Evolutionary conservation across 2,329 filamentous ascomycete species (phyloP).

Genomic region (Alternaria tenuissima): DNA sequence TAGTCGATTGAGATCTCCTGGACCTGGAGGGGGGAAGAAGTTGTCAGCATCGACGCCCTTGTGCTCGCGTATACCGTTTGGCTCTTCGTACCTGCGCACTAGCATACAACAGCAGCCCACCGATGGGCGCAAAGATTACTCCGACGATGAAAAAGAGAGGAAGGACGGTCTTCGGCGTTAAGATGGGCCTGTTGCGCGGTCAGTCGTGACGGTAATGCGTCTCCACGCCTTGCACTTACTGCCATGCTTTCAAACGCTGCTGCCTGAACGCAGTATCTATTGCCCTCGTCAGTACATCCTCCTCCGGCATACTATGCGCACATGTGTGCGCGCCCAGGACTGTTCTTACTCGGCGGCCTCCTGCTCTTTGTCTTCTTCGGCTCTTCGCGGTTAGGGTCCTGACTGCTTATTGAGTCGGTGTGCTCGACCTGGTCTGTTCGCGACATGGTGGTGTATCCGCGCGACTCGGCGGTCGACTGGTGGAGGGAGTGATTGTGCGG

Average conservation of each 20-base stretch:
- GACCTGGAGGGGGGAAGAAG: slow-evolving; percentile 63
- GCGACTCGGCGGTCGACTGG: slow-evolving; percentile 38
- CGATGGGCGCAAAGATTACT: slow-evolving; percentile 92
- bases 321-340: neutral
- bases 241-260: slow-evolving; percentile 97
- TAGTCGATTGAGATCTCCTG: slow-evolving; percentile 94
- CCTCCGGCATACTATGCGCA: neutral
- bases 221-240: slow-evolving; percentile 66
- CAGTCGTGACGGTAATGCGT: slow-evolving; percentile 36
- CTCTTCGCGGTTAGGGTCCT: slow-evolving; percentile 52
- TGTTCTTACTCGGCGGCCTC: slow-evolving; percentile 82
- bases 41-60: slow-evolving; percentile 19
- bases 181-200: slow-evolving; percentile 74
- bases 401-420: slow-evolving; percentile 54
- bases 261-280: slow-evolving; percentile 95
- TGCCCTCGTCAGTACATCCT: slow-evolving; percentile 26
- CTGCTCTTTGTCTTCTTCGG: slow-evolving; percentile 81
- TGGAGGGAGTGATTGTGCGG: slow-evolving; percentile 23
- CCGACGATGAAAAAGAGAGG: slow-evolving; percentile 91
- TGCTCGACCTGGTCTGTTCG: slow-evolving; percentile 55
- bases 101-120: slow-evolving; percentile 84
- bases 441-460: slow-evolving; percentile 53
- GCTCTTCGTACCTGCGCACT: slow-evolving; percentile 72
- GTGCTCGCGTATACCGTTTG: slow-evolving; percentile 16
- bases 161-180: slow-evolving; percentile 92